These are phyloP conservation scores for Sphaceloma murrayae DNA, from an alignment of 2,329 filamentous ascomycete species.

Conservation along the genomic window DNA sequence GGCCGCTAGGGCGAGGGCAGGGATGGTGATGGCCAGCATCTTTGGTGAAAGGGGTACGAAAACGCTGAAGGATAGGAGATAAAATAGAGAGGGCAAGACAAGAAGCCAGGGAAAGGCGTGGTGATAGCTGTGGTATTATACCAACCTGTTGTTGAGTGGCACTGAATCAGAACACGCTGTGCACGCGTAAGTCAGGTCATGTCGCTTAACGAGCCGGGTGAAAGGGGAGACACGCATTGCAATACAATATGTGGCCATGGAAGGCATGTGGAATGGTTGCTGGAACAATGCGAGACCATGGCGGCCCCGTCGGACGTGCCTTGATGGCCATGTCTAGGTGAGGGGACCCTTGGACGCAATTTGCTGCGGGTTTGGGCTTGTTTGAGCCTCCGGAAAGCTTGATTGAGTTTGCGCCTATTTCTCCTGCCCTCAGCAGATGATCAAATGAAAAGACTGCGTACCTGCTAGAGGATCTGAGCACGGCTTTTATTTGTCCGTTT, in stretches of 20 bases:
- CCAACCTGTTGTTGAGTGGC: neutral
- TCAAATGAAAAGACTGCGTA: no score
- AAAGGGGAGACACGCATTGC: no score
- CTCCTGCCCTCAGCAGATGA: neutral
- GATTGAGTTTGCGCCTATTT: constrained; percentile 7
- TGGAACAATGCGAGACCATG: neutral
- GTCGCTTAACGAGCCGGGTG: constrained; percentile 8
- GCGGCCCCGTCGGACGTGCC: constrained; percentile 10
- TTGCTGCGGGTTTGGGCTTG: constrained; percentile 11
- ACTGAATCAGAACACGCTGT: constrained; percentile 1
- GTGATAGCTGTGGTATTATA: constrained; percentile 12
- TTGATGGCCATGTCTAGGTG: no score
- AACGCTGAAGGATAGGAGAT: constrained; percentile 5
- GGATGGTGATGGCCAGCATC: constrained; percentile 15
- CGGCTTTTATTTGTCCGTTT: constrained; percentile 8
- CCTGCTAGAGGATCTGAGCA: no score
- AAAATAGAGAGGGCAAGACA: no score
- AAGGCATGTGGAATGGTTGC: neutral
- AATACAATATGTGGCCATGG: neutral
- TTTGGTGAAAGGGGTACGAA: constrained; percentile 7
- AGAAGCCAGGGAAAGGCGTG: no score
- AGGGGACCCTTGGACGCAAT: constrained; percentile 3
- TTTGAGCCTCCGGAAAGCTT: constrained; percentile 15
- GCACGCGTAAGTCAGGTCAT: neutral
- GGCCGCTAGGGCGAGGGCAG: constrained; percentile 12